A percentile compares a stretch with the other conserved stretches of the same genome.
These are phyloP conservation scores for Thalassiosira delicatula DNA, from an alignment of 352 stramenopile species.

Conservation along the genomic window DNA sequence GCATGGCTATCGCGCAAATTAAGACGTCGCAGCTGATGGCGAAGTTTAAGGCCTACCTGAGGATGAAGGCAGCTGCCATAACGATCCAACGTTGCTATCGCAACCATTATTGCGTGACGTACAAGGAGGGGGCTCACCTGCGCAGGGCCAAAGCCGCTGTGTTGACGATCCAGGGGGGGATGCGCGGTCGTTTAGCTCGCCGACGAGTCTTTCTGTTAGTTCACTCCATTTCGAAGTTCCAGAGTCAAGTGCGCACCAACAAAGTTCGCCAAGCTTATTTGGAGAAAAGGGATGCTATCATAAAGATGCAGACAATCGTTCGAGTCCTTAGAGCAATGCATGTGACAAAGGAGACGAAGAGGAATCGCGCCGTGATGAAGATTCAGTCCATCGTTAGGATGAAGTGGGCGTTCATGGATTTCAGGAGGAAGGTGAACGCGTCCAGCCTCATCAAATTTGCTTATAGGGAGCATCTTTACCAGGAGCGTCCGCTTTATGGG, in stretches of 20 bases:
- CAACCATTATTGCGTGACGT: conserved; percentile 40
- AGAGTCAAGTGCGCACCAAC: conserved; percentile 42
- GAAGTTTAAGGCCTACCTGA: conserved; percentile 50
- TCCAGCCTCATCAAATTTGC: conserved; percentile 58
- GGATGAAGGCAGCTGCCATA: conserved; percentile 49
- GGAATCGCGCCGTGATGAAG: conserved; percentile 35
- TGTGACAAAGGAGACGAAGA: conserved; percentile 34
- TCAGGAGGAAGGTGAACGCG: conserved; percentile 30
- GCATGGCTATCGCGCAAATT: conserved; percentile 55
- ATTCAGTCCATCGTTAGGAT: conserved; percentile 61
- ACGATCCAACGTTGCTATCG: conserved; percentile 60
- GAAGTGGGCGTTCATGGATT: conserved; percentile 42
- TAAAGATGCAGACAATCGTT: conserved; percentile 53
- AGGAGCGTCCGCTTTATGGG: conserved; percentile 48
- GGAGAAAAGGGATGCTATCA: conserved; percentile 29
- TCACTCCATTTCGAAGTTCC: conserved; percentile 42
- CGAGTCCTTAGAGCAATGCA: conserved; percentile 26
- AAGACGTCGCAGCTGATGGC: conserved; percentile 54
- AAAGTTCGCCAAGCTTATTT: conserved; percentile 42
- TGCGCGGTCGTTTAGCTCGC: conserved; percentile 49
- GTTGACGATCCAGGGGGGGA: conserved; percentile 49
- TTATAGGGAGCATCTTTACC: conserved; percentile 65
- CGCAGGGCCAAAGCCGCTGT: conserved; percentile 43
- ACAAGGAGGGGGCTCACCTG: conserved; percentile 55
- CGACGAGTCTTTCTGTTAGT: conserved; percentile 33